Base-by-base conservation (phyloP, 1,284 basidiomycete genomes). In the Tilletiopsis washingtonensis region DNA sequence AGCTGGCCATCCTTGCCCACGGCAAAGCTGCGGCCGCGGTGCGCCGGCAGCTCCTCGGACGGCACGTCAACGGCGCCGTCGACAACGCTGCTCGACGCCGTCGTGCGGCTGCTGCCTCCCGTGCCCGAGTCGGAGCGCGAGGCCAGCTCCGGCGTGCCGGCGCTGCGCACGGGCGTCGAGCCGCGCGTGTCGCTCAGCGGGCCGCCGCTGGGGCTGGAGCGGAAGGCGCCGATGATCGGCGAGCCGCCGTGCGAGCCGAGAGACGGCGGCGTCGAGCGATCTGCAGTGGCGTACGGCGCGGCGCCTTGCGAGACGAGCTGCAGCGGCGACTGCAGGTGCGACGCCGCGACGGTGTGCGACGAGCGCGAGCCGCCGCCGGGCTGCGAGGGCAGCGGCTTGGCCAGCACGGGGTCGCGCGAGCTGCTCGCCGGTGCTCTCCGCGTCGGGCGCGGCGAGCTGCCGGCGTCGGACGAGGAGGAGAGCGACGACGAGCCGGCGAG, bases 151-250 rank as follows among this genome's bases (percentile, higher is more conserved):
- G 32, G 32, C 32, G 32, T 34, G 12, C 32, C 32, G 12, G 32
- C 32, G 17, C 32, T 34, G n/a, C n/a, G n/a, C n/a, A n/a, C n/a
- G n/a, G n/a, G n/a, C n/a, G n/a, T n/a, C n/a, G n/a, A n/a, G n/a
- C n/a, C n/a, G n/a, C n/a, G n/a, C n/a, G n/a, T n/a, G n/a, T n/a
- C n/a, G n/a, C n/a, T n/a, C n/a, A n/a, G n/a, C n/a, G n/a, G n/a
- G n/a, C n/a, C n/a, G n/a, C n/a, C n/a, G n/a, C n/a, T n/a, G n/a
- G n/a, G n/a, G n/a, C n/a, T n/a, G n/a, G n/a, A n/a, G 12, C 37
- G 37, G 39, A 47, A 47, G 3, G 46, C 46, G 5, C 19, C 34
- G 14, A 47, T 27, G 29, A 47, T 47, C 5, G 46, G 46, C 6
- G 43, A 44, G 14, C 19, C 17, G 26, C 23, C 43, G n/a, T 14